Base-by-base conservation (phyloP, 2,329 filamentous ascomycete genomes). In the Hortaea werneckii region DNA sequence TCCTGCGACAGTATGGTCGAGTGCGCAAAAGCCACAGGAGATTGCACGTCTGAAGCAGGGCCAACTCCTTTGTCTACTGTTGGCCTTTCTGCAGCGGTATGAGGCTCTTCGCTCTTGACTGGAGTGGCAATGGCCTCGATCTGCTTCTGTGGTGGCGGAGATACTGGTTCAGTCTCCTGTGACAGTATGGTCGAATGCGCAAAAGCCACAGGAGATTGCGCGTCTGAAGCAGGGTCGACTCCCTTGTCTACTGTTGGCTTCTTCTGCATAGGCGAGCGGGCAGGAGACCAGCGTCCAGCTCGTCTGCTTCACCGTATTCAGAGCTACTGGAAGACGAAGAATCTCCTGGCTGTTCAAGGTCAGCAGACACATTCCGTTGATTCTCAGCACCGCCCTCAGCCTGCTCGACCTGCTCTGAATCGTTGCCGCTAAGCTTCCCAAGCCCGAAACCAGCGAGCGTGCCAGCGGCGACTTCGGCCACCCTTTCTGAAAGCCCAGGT, bases 1-100 rank as follows among this genome's bases (percentile, higher is more conserved):
- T 57, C 51, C 37, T 73, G 65, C 2, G 69, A 68, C 35, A 62
- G 52, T 44, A 77, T 67, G 5, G 56, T 54, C 8, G 53, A 58
- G 11, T 51, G 51, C 26, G 55, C 32, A n/a, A 35, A 35, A n/a
- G 8, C 32, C 32, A 20, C 20, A 20, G 20, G 20, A 20, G 20
- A 20, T 20, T 20, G 20, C 20, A 20, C 20, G 20, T 20, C 20
- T 20, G 20, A 20, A 20, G 20, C 20, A 20, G 20, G 20, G 20
- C 4, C 20, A 20, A 20, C 20, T 20, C 2, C 20, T 20, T 20
- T 20, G 20, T 20, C 20, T 20, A 20, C 20, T 20, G 20, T 20
- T 20, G 20, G 20, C 20, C 20, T 20, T 20, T 20, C 11, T 27
- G 53, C 46, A 8, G 49, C 49, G n/a, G 52, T 48, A 30, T 48